phyloP scores from a whole-genome alignment of 176 grass and related monocot genomes.

The Alopecurus myosuroides region DNA sequence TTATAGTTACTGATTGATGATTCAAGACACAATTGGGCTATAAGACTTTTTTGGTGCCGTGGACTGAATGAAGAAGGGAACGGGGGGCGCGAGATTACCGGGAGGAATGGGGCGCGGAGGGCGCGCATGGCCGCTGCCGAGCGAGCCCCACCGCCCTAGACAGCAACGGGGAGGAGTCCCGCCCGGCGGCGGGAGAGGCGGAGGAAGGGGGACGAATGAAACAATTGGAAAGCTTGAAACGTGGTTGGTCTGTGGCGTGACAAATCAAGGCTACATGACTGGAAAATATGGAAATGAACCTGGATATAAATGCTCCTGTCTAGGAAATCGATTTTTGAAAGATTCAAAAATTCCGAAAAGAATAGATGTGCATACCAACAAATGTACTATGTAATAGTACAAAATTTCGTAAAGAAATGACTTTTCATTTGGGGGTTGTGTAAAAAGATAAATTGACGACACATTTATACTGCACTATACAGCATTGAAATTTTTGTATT shows the following conservation, averaged over 20 bases:
- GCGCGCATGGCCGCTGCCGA: conserved; percentile 20
- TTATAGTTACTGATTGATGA: no score
- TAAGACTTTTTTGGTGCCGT: neutral
- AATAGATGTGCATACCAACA: no score
- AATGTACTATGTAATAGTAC: no score
- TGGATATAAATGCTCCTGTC: no score
- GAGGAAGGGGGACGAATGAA: neutral
- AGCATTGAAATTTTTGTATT: no score
- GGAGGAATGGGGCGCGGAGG: conserved; percentile 27
- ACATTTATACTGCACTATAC: no score
- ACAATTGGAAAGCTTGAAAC: conserved; percentile 9
- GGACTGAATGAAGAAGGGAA: neutral
- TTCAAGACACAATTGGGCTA: neutral
- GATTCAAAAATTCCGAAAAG: no score
- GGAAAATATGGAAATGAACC: no score
- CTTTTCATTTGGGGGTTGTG: no score
- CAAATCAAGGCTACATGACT: neutral
- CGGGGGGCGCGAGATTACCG: conserved; percentile 25
- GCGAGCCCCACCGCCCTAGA: conserved; percentile 15
- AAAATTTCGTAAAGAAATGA: no score
- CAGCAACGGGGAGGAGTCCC: conserved; percentile 12
- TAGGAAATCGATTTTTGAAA: no score
- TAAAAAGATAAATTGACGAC: no score
- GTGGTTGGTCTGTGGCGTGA: conserved; percentile 8
- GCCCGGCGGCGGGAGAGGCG: neutral